phyloP scores from a whole-genome alignment of 805 yeast genomes.

The Kodamaea fukazawae region DNA sequence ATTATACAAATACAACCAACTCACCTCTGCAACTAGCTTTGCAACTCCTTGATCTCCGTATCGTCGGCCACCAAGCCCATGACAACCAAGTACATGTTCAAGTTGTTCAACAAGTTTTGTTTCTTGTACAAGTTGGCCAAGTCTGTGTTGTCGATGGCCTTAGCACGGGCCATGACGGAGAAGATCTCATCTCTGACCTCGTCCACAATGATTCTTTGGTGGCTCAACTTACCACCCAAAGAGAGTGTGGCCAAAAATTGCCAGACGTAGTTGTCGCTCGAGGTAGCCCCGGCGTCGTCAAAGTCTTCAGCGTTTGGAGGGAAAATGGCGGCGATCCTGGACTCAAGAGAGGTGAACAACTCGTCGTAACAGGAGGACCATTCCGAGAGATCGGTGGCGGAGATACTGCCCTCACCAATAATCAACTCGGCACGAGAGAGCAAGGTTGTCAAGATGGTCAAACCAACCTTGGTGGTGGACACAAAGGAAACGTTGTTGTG shows the following conservation, averaged over 20 bases:
- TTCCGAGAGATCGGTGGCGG: conserved; percentile 54
- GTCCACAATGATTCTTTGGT: conserved; percentile 90
- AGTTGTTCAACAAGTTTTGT: conserved; percentile 65
- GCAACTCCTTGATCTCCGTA: conserved; percentile 78
- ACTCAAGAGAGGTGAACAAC: conserved; percentile 74
- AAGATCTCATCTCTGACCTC: conserved; percentile 92
- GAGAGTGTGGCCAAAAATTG: conserved; percentile 94
- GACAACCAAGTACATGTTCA: conserved; percentile 90
- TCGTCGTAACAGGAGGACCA: conserved; percentile 85
- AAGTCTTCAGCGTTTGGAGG: conserved; percentile 59
- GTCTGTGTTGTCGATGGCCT: conserved; percentile 53
- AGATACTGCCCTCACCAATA: conserved; percentile 70
- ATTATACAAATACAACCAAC: no score
- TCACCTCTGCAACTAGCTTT: no score
- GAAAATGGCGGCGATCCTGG: conserved; percentile 73
- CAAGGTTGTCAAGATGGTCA: conserved; percentile 83
- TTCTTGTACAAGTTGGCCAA: conserved; percentile 43
- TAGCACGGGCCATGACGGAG: conserved; percentile 79
- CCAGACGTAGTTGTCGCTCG: conserved; percentile 71
- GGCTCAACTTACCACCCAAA: conserved; percentile 82
- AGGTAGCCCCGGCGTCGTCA: conserved; percentile 53
- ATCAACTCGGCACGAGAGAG: conserved; percentile 90
- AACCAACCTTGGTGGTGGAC: conserved; percentile 73
- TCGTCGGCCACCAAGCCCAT: conserved; percentile 95
- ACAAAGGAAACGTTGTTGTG: conserved; percentile 69